Evolutionary conservation across 768 basidiomycete genomes (phyloP).

Genomic region (Psilocybe subaeruginosa): DNA sequence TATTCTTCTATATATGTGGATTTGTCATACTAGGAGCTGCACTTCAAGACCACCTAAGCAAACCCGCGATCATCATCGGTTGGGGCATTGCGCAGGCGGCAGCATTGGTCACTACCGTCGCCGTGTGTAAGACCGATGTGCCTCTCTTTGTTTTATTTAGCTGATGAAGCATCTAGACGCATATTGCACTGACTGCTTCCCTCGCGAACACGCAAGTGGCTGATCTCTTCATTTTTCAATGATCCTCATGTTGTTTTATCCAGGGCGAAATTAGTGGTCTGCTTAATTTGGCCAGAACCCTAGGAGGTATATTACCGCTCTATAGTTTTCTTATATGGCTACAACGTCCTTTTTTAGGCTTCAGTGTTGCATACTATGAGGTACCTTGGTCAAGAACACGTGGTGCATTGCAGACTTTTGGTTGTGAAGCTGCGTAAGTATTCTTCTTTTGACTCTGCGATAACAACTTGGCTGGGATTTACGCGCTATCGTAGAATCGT

Average conservation of each 20-base stretch:
- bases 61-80: conserved; percentile 63
- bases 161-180: conserved; percentile 35
- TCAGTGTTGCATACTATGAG: conserved; percentile 69
- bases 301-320: conserved; percentile 43
- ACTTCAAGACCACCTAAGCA: conserved; percentile 52
- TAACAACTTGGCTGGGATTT: neutral
- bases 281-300: conserved; percentile 55
- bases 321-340: neutral
- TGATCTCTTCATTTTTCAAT: neutral
- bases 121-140: conserved; percentile 44
- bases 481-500: conserved; percentile 40
- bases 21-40: conserved; percentile 61
- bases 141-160: conserved; percentile 30
- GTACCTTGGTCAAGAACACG: conserved; percentile 64
- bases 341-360: conserved; percentile 34
- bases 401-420: conserved; percentile 65
- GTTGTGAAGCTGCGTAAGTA: conserved; percentile 62
- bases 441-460: neutral
- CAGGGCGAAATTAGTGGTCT: conserved; percentile 68
- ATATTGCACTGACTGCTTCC: conserved; percentile 25
- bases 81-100: conserved; percentile 67
- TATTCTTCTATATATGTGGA: conserved; percentile 63
- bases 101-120: conserved; percentile 64
- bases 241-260: neutral
- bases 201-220: conserved; percentile 14